These are phyloP conservation scores for Apiospora kogelbergensis DNA, from an alignment of 2,329 filamentous ascomycete genomes.

Conservation along the genomic window DNA sequence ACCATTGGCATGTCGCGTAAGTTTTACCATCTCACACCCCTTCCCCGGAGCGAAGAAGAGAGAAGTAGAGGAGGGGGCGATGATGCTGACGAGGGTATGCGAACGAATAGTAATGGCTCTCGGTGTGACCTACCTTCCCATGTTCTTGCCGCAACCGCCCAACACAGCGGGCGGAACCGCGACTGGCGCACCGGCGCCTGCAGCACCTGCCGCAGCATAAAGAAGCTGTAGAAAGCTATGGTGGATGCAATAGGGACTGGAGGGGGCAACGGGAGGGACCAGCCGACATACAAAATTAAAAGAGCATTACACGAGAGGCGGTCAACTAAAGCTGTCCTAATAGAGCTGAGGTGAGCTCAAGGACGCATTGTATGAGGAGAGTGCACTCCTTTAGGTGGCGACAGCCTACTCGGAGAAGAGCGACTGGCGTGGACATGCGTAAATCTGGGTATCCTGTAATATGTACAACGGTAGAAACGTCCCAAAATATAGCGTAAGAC, in stretches of 20 bases:
- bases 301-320: not conserved
- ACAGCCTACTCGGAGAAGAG: not conserved
- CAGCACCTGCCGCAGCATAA: conserved; percentile 26
- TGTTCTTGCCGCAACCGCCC: conserved; percentile 46
- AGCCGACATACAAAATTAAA: not conserved
- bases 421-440: not conserved
- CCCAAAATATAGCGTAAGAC: not conserved
- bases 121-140: conserved; percentile 49
- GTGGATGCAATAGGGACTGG: not conserved
- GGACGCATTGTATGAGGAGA: not conserved
- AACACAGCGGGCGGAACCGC: conserved; percentile 29
- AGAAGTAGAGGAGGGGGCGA: not conserved
- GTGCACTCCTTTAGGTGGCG: no score
- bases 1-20: conserved; percentile 76
- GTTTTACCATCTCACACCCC: conserved; percentile 31
- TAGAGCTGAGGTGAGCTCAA: not conserved
- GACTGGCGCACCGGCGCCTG: conserved; percentile 33
- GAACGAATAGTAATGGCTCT: conserved; percentile 57
- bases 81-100: not conserved
- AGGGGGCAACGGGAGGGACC: no score
- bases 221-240: not conserved
- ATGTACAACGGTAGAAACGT: not conserved
- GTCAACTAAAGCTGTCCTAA: no score
- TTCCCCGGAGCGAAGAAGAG: not conserved
- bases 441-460: not conserved